phyloP scores from a whole-genome alignment of 2,329 filamentous ascomycete genomes.

The Penicillium sp. region DNA sequence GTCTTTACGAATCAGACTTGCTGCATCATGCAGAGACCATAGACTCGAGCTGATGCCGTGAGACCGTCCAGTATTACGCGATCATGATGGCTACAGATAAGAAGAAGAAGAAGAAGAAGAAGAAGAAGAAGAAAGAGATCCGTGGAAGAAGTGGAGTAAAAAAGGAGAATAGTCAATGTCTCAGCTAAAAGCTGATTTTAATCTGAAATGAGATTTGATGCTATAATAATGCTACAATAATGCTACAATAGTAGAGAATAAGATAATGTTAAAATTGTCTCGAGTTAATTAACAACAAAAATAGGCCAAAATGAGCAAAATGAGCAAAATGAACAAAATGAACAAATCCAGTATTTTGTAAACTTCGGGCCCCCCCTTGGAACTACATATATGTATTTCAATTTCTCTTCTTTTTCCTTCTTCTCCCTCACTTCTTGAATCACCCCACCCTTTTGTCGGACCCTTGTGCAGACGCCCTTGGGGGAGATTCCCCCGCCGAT shows the following conservation, averaged over 20 bases:
- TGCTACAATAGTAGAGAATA: neutral
- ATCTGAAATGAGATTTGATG: neutral
- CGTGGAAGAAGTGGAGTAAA: slow-evolving; percentile 2
- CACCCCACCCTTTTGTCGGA: neutral
- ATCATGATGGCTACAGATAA: neutral
- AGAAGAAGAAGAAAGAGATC: neutral
- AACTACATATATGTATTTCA: neutral
- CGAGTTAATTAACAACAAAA: neutral
- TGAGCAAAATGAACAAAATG: too few relatives aligned
- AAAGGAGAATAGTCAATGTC: neutral
- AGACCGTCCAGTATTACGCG: neutral
- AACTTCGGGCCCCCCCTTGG: neutral
- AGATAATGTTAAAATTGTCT: neutral
- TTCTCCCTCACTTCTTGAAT: slow-evolving; percentile 8
- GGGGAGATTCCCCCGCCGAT: slow-evolving; percentile 13
- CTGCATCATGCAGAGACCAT: neutral
- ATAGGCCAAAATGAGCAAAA: neutral
- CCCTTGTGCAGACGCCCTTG: slow-evolving; percentile 1
- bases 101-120: neutral
- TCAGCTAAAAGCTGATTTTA: slow-evolving; percentile 1
- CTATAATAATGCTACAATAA: neutral
- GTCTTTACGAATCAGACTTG: neutral
- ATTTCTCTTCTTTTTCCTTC: neutral
- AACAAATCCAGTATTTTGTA: neutral
- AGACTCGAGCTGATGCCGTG: slow-evolving; percentile 2